phyloP scores from a whole-genome alignment of 1,139 yeast species.

The Debaryomyces coudertii region DNA sequence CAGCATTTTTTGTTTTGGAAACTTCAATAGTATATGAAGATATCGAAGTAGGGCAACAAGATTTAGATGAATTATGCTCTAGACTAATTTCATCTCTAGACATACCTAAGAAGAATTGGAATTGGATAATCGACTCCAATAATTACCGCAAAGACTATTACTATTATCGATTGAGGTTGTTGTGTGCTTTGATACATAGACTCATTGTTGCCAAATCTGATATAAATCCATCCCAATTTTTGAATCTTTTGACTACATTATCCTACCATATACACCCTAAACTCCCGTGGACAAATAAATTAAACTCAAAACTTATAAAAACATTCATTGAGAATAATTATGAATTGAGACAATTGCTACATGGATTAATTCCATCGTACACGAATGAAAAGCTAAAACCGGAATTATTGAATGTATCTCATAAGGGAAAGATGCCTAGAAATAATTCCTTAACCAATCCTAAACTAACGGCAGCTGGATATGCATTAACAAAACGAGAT shows the following conservation, averaged over 20 bases:
- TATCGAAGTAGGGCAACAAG: not conserved
- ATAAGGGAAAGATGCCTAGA: not conserved
- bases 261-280: conserved; percentile 32
- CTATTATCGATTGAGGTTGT: conserved; percentile 4
- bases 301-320: conserved; percentile 20
- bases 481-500: conserved; percentile 6
- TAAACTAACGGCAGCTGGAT: conserved; percentile 13
- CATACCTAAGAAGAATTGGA: conserved; percentile 12
- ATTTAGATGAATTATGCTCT: not conserved
- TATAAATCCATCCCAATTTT: not conserved
- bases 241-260: conserved; percentile 3
- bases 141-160: conserved; percentile 5
- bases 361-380: conserved; percentile 11
- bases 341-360: conserved; percentile 2
- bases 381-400: conserved; percentile 6
- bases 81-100: conserved; percentile 7
- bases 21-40: conserved; percentile 5
- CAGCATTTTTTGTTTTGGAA: conserved; percentile 12
- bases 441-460: conserved; percentile 10
- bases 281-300: conserved; percentile 32
- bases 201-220: not conserved
- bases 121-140: conserved; percentile 11
- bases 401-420: conserved; percentile 5
- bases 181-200: conserved; percentile 5
- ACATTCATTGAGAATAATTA: conserved; percentile 11